phyloP scores from a whole-genome alignment of 75 land plant genomes.

The Selaginella tamariscina region DNA sequence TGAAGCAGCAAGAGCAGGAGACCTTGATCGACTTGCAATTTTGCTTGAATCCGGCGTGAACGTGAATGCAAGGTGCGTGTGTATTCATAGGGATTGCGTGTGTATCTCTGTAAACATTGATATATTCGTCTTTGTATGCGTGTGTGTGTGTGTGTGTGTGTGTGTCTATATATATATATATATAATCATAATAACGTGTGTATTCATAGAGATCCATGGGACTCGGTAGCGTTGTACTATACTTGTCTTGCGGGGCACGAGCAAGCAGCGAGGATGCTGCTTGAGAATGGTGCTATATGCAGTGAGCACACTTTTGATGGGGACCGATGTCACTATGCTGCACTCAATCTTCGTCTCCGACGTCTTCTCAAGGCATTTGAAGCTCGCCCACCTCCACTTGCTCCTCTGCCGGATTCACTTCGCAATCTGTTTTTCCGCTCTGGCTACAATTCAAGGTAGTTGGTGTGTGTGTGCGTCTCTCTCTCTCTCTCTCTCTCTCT shows the following conservation, averaged over 20 bases:
- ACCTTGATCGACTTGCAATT: not conserved
- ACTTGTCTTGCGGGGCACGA: not conserved
- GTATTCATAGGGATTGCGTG: too few relatives aligned
- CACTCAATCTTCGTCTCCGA: constrained; percentile 62
- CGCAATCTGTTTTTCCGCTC: constrained; percentile 65
- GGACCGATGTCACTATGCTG: constrained; percentile 93
- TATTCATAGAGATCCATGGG: constrained; percentile 37
- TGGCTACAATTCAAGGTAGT: constrained; percentile 18
- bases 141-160: too few relatives aligned
- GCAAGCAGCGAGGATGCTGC: not conserved
- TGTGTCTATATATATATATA: too few relatives aligned
- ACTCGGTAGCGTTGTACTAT: not conserved
- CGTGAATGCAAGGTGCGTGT: not conserved
- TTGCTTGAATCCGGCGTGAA: not conserved
- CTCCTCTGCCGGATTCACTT: constrained; percentile 60
- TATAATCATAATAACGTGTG: too few relatives aligned
- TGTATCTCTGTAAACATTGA: too few relatives aligned
- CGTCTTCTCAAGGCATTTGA: constrained; percentile 72
- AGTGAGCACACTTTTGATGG: constrained; percentile 91
- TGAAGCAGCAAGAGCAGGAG: not conserved
- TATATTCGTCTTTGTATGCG: too few relatives aligned
- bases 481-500: too few relatives aligned
- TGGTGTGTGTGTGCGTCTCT: too few relatives aligned
- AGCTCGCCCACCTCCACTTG: constrained; percentile 86
- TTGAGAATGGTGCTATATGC: constrained; percentile 62